These are phyloP conservation scores for Pseudocercospora vitis DNA, from an alignment of 2,329 filamentous ascomycete species.

Conservation along the genomic window DNA sequence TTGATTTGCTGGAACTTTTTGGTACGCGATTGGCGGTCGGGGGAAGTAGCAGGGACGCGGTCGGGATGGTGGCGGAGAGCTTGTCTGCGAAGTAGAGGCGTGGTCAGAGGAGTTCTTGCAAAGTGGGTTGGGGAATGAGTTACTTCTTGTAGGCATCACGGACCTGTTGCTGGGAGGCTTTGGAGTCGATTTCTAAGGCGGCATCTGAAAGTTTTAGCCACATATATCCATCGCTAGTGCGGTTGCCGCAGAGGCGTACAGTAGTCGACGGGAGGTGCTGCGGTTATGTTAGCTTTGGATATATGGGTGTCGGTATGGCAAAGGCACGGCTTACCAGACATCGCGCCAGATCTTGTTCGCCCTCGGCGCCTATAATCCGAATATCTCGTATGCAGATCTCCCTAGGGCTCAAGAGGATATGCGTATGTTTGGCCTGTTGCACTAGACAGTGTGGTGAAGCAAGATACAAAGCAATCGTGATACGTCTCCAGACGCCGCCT, in stretches of 20 bases:
- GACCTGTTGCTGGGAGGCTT: slow-evolving; percentile 77
- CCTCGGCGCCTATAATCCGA: background rate
- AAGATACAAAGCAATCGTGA: background rate
- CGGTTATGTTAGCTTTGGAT: background rate
- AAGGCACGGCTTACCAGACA: slow-evolving; percentile 4
- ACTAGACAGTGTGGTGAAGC: background rate
- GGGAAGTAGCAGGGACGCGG: slow-evolving; percentile 78
- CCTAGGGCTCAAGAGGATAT: too few species aligned
- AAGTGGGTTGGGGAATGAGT: background rate
- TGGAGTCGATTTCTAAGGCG: slow-evolving; percentile 50
- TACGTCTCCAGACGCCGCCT: slow-evolving; percentile 6
- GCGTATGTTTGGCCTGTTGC: too few species aligned
- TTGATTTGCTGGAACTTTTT: slow-evolving; percentile 89
- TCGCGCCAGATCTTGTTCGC: background rate
- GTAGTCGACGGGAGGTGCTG: slow-evolving; percentile 40
- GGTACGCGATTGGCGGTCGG: slow-evolving; percentile 77
- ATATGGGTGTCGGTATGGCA: background rate
- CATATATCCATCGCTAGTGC: too few species aligned
- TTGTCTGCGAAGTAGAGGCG: slow-evolving; percentile 45
- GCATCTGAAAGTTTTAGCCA: too few species aligned
- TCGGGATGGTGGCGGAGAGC: slow-evolving; percentile 93
- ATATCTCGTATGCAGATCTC: background rate
- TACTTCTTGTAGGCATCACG: slow-evolving; percentile 90
- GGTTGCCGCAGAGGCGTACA: too few species aligned
- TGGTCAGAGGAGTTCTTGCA: background rate